Evolutionary conservation across 2,329 filamentous ascomycete species (phyloP), one percentile per base, ranked within the genome.

Genomic region (Ceratocystis albifundus): DNA sequence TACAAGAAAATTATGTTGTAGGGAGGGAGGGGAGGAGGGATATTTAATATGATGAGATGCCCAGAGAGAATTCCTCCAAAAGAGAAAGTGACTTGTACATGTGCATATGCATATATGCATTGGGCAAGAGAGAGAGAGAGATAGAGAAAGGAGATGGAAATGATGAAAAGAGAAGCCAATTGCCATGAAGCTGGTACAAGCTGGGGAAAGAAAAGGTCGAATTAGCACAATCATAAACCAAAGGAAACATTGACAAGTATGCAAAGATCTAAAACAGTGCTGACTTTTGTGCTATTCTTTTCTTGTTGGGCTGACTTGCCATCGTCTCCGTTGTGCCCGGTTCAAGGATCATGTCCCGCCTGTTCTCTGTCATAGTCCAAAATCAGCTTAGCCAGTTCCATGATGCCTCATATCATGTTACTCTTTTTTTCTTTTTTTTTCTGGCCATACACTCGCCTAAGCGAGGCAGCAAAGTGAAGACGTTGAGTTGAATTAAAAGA

Each of bases 391-490:
- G 17, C 3, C 8, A 36, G 17, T 17, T 30, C 17, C 55, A 30
- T 10, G 28, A 36, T n/a, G 12, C 32, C 55, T 59, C 55, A n/a
- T 30, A 12, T 32, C 55, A 30, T 59, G 55, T 7, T 15, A 10
- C 36, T 41, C 36, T 41, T 41, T 17, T 30, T 25, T n/a, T 41
- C 36, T 41, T 41, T 17, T 30, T 25, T n/a, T 36, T 59, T 59
- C 30, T 30, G 25, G 28, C 12, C 17, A 36, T 59, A 28, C 30
- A 17, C 2, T 48, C 20, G 63, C 25, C 20, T 55, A n/a, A 22
- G 46, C 36, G 66, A 70, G n/a, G 32, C 50, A 36, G 46, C 17
- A 59, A 59, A 36, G 55, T 71, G 74, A 76, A 50, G 25, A 61
- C 55, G 64, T 61, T 61, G 2, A 59, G 55, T 59, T 59, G 55